Percentiles rank a stretch among this genome's conserved stretches.
Conservation (phyloP, 2,329 filamentous ascomycete species). For the Ophiostoma populinum region DNA sequence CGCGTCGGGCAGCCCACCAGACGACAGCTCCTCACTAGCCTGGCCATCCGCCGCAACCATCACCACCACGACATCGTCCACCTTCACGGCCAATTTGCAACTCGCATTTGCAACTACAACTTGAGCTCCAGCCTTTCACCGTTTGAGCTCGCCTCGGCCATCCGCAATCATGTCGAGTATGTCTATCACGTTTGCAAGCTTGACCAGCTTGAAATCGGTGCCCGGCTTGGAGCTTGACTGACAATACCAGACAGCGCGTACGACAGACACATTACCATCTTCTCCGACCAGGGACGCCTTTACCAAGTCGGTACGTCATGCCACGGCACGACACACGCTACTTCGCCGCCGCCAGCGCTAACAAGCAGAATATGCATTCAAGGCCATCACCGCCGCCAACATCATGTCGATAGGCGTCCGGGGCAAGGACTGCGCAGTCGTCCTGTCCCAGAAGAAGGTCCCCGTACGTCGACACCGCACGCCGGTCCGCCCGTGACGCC, state of each 20-base stretch:
- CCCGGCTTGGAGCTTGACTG: background rate
- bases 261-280: constrained; percentile 99
- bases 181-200: too few relatives aligned
- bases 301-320: constrained; percentile 82
- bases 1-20: constrained; percentile 16
- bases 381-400: constrained; percentile 97
- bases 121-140: background rate
- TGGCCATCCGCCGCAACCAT: constrained; percentile 1
- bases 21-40: constrained; percentile 8
- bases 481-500: too few relatives aligned
- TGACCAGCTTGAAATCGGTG: background rate
- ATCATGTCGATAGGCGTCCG: constrained; percentile 94
- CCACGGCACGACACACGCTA: background rate
- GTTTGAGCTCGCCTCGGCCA: constrained; percentile 7
- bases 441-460: constrained; percentile 98
- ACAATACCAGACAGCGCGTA: constrained; percentile 54
- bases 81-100: background rate
- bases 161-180: constrained; percentile 35
- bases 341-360: constrained; percentile 1
- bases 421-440: constrained; percentile 93
- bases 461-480: too few relatives aligned
- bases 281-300: constrained; percentile 92
- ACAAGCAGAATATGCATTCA: constrained; percentile 96
- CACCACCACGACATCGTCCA: constrained; percentile 1
- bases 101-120: background rate